Percentiles rank a stretch among this genome's conserved stretches.
phyloP scores from a whole-genome alignment of 2,329 filamentous ascomycete species.

The Aspergillus transmontanensis region DNA sequence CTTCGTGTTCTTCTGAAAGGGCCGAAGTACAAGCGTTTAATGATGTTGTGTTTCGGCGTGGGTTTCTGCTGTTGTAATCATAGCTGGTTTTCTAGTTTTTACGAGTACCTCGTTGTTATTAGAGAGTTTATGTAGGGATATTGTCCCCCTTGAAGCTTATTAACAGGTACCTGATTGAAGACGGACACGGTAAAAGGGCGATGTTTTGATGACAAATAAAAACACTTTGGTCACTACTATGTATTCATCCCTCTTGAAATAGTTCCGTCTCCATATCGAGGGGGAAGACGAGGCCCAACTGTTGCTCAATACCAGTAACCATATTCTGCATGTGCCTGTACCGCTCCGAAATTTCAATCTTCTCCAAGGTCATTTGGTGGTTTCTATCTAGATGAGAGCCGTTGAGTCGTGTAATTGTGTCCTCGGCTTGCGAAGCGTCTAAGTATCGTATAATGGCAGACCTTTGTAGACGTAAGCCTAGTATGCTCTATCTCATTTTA shows the following conservation, averaged over 20 bases:
- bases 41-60: not conserved
- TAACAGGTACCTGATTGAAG: not conserved
- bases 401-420: not conserved
- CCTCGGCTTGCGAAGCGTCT: not conserved
- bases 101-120: not conserved
- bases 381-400: not conserved
- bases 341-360: not conserved
- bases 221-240: too few relatives aligned
- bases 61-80: not conserved
- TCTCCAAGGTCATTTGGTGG: not conserved
- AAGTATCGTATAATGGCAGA: not conserved
- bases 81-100: not conserved
- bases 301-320: not conserved
- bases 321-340: not conserved
- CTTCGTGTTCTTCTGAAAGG: not conserved
- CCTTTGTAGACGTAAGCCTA: not conserved
- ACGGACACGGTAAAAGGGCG: not conserved
- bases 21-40: not conserved
- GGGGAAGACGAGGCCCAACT: not conserved
- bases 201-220: not conserved
- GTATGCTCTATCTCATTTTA: not conserved
- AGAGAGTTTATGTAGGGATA: not conserved
- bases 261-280: not conserved
- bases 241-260: not conserved
- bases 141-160: not conserved